Conservation (phyloP, 768 basidiomycete species). For the Rhodosporidiobolus odoratus region DNA sequence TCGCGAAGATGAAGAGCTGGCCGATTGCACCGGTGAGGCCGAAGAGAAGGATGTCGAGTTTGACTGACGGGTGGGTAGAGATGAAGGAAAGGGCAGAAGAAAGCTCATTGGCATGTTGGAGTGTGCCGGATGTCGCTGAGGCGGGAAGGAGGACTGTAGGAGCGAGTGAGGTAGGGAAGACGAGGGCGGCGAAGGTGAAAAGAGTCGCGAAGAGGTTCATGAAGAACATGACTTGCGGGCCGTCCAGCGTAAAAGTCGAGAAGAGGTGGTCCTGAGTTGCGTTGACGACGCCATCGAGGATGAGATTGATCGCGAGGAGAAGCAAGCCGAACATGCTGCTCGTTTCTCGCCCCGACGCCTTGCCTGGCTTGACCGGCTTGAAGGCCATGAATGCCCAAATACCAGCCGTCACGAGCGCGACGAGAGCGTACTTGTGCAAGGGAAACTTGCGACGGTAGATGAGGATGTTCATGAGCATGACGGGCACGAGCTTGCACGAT, state of each 20-base stretch:
- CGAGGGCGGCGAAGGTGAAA: constrained; percentile 64
- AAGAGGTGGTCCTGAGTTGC: constrained; percentile 98
- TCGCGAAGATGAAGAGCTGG: constrained; percentile 93
- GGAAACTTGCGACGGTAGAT: constrained; percentile 90
- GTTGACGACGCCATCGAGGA: constrained; percentile 88
- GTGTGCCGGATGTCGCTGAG: constrained; percentile 21
- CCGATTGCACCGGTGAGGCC: constrained; percentile 86
- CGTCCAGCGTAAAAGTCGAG: constrained; percentile 63
- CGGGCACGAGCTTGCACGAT: constrained; percentile 97
- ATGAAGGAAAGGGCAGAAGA: constrained; percentile 67
- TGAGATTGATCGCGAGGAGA: constrained; percentile 77
- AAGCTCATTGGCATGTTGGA: constrained; percentile 60
- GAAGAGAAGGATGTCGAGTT: constrained; percentile 71
- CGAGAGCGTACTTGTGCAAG: constrained; percentile 90
- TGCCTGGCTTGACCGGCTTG: constrained; percentile 52
- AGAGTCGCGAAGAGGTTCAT: constrained; percentile 83
- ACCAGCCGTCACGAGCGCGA: constrained; percentile 79
- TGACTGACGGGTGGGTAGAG: constrained; percentile 65
- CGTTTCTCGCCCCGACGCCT: constrained; percentile 43
- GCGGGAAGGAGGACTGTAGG: constrained; percentile 77
- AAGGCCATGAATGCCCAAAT: constrained; percentile 73
- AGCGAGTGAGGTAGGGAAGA: constrained; percentile 40
- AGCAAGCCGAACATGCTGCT: constrained; percentile 64
- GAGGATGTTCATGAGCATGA: constrained; percentile 94
- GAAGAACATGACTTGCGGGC: constrained; percentile 99